Base-by-base conservation (phyloP, 2,329 filamentous ascomycete species). In the Colletotrichum shisoi region DNA sequence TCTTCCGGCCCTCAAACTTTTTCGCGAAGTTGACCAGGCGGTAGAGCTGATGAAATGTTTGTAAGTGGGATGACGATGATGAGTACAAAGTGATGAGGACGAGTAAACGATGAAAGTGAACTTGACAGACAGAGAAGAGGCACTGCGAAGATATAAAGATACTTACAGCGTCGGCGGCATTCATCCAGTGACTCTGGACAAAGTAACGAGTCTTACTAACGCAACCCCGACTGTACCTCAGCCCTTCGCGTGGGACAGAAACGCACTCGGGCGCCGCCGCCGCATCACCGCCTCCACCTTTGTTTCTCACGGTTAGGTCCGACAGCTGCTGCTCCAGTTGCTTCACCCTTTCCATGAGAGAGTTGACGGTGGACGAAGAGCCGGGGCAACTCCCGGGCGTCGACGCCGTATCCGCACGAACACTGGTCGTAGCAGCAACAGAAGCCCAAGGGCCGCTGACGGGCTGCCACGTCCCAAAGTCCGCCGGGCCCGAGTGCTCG, bases 111-210 rank as follows among this genome's bases (percentile, higher is more conserved):
- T 15, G 15, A 11, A 2, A 56, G 13, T 3, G 21, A 57, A 31
- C 1, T 12, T 40, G 17, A 19, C 7, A 37, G 1, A 34, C 4
- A 62, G 54, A 53, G 8, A 8, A 62, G 54, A 53, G 8, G 11
- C 12, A 17, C n/a, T n/a, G 15, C 19, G 3, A 63, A 39, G 31
- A 39, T 21, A 44, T 42, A 48, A 73, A 1, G 27, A 0, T 1
- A 59, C 78, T 68, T 72, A 84, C 82, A 72, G 80, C 75, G 51
- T 77, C 74, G 17, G 78, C 72, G 4, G 78, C 76, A 51, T 81
- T 80, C 74, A 82, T 78, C 83, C 83, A 85, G 70, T 86, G 84
- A 58, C 81, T 85, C 60, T 83, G 80, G 0, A 80, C 81, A 56
- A 81, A 79, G 70, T 82, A 82, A 4, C 80, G 74, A 3, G 79